A percentile compares a stretch with the other conserved stretches of the same genome.
Conservation (phyloP, 305 asterid genomes). For the Fraxinus floribunda region DNA sequence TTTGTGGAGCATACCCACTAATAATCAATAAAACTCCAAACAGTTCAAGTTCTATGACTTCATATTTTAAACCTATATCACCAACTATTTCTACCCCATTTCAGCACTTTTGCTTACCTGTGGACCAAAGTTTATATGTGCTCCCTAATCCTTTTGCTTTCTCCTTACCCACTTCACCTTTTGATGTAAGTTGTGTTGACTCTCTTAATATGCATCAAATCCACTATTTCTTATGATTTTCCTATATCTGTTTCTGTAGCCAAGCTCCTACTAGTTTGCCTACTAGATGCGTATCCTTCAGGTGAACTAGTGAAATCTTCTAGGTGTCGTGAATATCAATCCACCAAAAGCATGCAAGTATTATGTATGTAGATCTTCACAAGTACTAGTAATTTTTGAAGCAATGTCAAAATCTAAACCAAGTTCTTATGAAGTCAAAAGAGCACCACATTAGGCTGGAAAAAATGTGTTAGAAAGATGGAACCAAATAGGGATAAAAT, state of each 20-base stretch:
- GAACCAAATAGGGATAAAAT: neutral
- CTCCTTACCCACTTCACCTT: neutral
- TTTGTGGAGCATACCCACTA: neutral
- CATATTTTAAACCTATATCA: neutral
- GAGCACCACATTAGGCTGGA: neutral
- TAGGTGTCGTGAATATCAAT: neutral
- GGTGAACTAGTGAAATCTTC: neutral
- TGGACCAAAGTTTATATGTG: neutral
- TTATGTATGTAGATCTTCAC: neutral
- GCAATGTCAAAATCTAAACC: neutral
- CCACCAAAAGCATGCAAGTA: neutral
- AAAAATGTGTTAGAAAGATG: neutral
- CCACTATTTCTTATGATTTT: neutral
- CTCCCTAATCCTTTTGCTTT: neutral
- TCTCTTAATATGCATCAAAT: neutral
- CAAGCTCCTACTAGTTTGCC: neutral
- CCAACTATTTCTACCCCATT: neutral
- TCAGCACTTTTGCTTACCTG: neutral
- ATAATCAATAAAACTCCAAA: neutral
- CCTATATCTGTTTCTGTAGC: neutral
- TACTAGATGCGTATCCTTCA: neutral
- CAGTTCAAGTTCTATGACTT: neutral
- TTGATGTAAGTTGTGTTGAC: neutral
- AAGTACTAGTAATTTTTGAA: neutral
- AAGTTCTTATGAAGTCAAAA: neutral